Base-by-base conservation (phyloP, 2,329 filamentous ascomycete genomes). In the Rhinocladiella similis region DNA sequence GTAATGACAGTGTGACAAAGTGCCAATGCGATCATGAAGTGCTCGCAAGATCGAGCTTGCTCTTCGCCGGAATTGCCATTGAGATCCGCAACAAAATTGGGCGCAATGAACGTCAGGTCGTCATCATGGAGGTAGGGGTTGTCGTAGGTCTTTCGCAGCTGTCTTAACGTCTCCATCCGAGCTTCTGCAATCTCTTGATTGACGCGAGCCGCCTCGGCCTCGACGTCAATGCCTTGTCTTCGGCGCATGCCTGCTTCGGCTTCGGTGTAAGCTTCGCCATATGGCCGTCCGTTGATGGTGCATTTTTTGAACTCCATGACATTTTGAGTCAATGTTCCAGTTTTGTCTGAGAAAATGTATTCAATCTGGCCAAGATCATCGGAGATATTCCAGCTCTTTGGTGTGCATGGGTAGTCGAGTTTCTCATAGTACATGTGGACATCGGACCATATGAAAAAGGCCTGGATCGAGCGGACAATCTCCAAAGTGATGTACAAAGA, bases 221-320 rank as follows among this genome's bases (percentile, higher is more conserved):
- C 92, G 3, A 92, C 88, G 68, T 97, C 86, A 49, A 96, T 82
- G 47, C 94, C 94, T 72, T 93, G 78, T 59, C 94, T 85, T 73
- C 93, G 91, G 70, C 96, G 91, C 90, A 99, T 94, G 55, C 94
- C 94, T 50, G 93, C 90, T 72, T 96, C 90, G 0, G 94, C 94
- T 73, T 99, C 94, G 0, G 95, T 99, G 68, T 97, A 99, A 0
- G 94, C 94, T 75, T 99, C 94, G 60, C 95, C 94, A 65, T 99
- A 99, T 0, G 92, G 86, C 58, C 94, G 84, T n/a, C 93, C 93
- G 67, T 97, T 97, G 73, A 99, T 87, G 0, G 92, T 96, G 53
- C 89, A 91, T 74, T 99, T 99, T 74, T 97, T 99, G 83, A 97
- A 99, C 72, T 99, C 95, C 94, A 96, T 96, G 51, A 95, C 89